Conservation (phyloP, 495 filamentous ascomycete genomes). For the Chaetomium tenue region DNA sequence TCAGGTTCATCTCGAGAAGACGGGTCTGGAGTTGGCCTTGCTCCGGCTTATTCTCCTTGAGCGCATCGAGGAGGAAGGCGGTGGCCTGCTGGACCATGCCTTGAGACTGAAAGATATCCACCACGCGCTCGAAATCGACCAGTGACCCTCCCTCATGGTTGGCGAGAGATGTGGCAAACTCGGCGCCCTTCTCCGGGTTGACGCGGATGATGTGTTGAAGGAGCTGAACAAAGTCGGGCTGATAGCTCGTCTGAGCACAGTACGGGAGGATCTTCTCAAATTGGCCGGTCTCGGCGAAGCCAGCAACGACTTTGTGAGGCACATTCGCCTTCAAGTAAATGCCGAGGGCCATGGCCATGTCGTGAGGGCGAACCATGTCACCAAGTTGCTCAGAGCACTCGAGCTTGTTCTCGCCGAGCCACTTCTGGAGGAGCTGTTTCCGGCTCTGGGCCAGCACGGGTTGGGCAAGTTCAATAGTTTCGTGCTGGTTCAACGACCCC, state of each 20-base stretch:
- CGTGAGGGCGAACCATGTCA: conserved; percentile 87
- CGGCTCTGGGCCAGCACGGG: conserved; percentile 90
- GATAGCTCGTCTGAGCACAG: conserved; percentile 75
- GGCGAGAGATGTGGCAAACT: conserved; percentile 86
- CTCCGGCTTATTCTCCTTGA: conserved; percentile 92
- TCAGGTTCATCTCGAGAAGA: conserved; percentile 94
- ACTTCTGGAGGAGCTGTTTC: conserved; percentile 96
- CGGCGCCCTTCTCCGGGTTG: conserved; percentile 90
- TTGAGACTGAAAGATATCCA: conserved; percentile 96
- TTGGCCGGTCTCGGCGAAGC: conserved; percentile 90
- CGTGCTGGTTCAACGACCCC: conserved; percentile 84
- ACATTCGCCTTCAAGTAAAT: conserved; percentile 88
- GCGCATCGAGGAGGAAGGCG: conserved; percentile 89
- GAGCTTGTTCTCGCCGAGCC: conserved; percentile 92
- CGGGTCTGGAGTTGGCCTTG: conserved; percentile 91
- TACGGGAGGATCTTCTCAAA: conserved; percentile 95
- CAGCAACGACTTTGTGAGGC: conserved; percentile 88
- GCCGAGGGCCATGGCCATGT: conserved; percentile 75
- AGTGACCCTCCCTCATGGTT: conserved; percentile 80
- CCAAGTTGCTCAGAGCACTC: conserved; percentile 94
- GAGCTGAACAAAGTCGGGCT: conserved; percentile 86
- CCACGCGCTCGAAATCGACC: conserved; percentile 89
- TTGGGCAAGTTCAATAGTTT: conserved; percentile 89
- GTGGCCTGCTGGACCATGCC: conserved; percentile 97
- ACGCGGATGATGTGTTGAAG: conserved; percentile 88